Percentiles rank a stretch among this genome's conserved stretches.
phyloP scores from a whole-genome alignment of 2,329 filamentous ascomycete species.

The Colletotrichum sp. region DNA sequence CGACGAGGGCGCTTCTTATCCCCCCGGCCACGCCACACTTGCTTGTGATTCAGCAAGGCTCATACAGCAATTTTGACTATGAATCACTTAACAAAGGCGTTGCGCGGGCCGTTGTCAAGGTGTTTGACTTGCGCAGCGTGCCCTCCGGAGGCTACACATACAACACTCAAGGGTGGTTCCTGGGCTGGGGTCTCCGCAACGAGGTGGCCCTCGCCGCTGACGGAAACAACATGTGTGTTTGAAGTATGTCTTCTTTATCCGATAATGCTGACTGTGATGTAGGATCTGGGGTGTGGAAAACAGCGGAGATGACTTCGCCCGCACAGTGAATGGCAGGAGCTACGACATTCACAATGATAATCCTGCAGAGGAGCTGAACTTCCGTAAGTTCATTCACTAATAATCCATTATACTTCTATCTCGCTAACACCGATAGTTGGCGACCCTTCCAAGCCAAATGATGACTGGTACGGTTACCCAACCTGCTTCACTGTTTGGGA shows the following conservation, averaged over 20 bases:
- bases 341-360: conserved; percentile 63
- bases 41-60: conserved; percentile 42
- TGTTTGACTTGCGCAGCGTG: conserved; percentile 42
- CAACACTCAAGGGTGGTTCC: conserved; percentile 41
- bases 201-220: conserved; percentile 65
- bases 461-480: conserved; percentile 62
- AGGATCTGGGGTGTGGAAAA: conserved; percentile 57
- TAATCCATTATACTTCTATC: neutral
- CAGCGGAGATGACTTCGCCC: conserved; percentile 59
- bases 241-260: neutral
- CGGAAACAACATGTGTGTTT: conserved; percentile 31
- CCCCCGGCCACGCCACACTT: conserved; percentile 39
- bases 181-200: conserved; percentile 59
- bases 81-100: conserved; percentile 34
- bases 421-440: conserved; percentile 25
- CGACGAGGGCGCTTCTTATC: conserved; percentile 40
- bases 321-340: conserved; percentile 45
- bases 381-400: conserved; percentile 38
- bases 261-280: neutral
- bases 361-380: conserved; percentile 71
- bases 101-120: conserved; percentile 45
- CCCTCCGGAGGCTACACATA: conserved; percentile 41
- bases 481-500: conserved; percentile 64
- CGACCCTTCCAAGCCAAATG: conserved; percentile 30
- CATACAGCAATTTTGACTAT: conserved; percentile 43